Conservation (phyloP, 2,329 filamentous ascomycete species). For the Cercospora zeina region DNA sequence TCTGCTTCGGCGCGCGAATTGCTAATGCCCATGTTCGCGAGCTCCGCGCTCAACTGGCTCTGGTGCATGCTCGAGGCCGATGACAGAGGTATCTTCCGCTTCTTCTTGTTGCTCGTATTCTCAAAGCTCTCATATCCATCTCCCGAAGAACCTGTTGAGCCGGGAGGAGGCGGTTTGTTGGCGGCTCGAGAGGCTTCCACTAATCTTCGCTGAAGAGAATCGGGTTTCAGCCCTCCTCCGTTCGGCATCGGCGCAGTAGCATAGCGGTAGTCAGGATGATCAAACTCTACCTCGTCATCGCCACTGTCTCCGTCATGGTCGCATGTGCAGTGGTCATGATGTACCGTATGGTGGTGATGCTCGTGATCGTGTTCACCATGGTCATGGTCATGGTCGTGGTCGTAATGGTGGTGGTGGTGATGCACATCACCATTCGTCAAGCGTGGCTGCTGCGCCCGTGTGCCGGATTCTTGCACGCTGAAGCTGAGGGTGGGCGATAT, state of each 20-base stretch:
- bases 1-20: conserved; percentile 45
- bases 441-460: conserved; percentile 27
- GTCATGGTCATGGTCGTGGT: conserved; percentile 37
- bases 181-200: conserved; percentile 41
- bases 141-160: conserved; percentile 66
- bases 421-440: conserved; percentile 32
- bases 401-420: conserved; percentile 43
- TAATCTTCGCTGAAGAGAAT: conserved; percentile 40
- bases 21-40: conserved; percentile 63
- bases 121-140: conserved; percentile 98
- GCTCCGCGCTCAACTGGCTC: conserved; percentile 61
- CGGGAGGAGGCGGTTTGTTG: conserved; percentile 41
- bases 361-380: conserved; percentile 51
- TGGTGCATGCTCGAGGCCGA: conserved; percentile 66
- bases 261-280: conserved; percentile 43
- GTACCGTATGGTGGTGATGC: conserved; percentile 25
- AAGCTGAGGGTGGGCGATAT: conserved; percentile 52
- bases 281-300: conserved; percentile 56
- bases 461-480: conserved; percentile 30
- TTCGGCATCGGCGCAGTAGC: conserved; percentile 43
- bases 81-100: conserved; percentile 92
- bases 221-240: conserved; percentile 33
- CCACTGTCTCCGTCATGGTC: conserved; percentile 60
- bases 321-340: conserved; percentile 47
- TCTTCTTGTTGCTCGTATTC: conserved; percentile 99